A percentile compares a stretch with the other conserved stretches of the same genome.
Evolutionary conservation across 495 filamentous ascomycete genomes (phyloP).

Genomic region (Trichocladium uniseriatum): DNA sequence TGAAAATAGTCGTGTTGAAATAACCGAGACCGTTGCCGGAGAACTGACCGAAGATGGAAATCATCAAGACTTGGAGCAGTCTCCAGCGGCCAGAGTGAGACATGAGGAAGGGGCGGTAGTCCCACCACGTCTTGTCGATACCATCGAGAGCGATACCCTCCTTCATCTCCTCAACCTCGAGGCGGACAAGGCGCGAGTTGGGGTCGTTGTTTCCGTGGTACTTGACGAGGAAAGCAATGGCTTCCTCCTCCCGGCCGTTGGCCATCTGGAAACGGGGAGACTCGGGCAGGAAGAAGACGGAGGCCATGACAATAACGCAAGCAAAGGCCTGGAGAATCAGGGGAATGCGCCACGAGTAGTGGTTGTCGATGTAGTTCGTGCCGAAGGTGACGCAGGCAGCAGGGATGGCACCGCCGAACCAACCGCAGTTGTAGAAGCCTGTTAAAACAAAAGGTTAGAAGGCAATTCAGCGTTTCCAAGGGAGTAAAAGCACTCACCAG

Average conservation of each 20-base stretch:
- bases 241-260: conserved; percentile 44
- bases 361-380: conserved; percentile 31
- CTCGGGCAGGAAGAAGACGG: conserved; percentile 53
- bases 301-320: conserved; percentile 39
- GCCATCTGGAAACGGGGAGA: conserved; percentile 54
- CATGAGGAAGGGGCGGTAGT: conserved; percentile 37
- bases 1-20: conserved; percentile 32
- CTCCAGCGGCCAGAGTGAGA: conserved; percentile 41
- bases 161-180: conserved; percentile 50
- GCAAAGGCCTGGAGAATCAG: conserved; percentile 38
- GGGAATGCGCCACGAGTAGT: conserved; percentile 40
- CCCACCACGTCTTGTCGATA: conserved; percentile 43
- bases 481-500: conserved; percentile 13
- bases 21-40: conserved; percentile 41
- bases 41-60: conserved; percentile 46
- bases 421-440: conserved; percentile 42
- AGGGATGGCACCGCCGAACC: conserved; percentile 43
- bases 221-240: conserved; percentile 45
- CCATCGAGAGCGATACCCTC: conserved; percentile 48
- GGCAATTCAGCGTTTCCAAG: no score
- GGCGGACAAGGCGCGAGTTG: conserved; percentile 43
- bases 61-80: conserved; percentile 40
- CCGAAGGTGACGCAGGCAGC: conserved; percentile 39
- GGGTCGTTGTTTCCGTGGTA: conserved; percentile 50
- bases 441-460: no score